Evolutionary conservation across 768 basidiomycete genomes (phyloP).

Genomic region (Tephrocybe sp.): DNA sequence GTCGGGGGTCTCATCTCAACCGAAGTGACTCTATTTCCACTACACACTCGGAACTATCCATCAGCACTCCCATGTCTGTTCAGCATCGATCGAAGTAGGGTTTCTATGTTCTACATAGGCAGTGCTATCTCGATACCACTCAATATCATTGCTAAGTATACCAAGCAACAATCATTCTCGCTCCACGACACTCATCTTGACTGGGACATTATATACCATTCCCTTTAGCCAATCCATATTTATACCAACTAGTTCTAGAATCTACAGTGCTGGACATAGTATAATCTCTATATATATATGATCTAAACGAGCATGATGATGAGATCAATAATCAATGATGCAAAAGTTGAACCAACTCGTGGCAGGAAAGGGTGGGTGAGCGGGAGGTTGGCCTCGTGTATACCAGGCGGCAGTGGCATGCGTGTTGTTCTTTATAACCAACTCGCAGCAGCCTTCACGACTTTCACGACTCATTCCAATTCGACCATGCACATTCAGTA

Average conservation of each 20-base stretch:
- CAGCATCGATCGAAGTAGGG: slow-evolving; percentile 2
- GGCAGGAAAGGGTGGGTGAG: slow-evolving; percentile 2
- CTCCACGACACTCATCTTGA: no score
- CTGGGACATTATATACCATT: not conserved
- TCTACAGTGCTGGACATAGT: not conserved
- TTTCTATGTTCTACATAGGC: no score
- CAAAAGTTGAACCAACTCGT: slow-evolving; percentile 6
- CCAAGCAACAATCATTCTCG: no score
- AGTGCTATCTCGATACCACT: no score
- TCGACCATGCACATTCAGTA: slow-evolving; percentile 14
- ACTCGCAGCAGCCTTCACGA: slow-evolving; percentile 10
- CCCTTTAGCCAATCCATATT: no score
- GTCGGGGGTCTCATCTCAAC: slow-evolving; percentile 7
- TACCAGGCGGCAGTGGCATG: slow-evolving; percentile 14
- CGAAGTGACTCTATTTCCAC: slow-evolving; percentile 9
- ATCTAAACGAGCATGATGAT: slow-evolving; percentile 18
- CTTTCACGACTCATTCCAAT: slow-evolving; percentile 12
- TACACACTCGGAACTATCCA: slow-evolving; percentile 7
- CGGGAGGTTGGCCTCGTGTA: slow-evolving; percentile 15
- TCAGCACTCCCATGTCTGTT: not conserved
- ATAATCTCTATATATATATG: no score
- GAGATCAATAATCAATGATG: slow-evolving; percentile 4
- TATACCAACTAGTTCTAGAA: no score
- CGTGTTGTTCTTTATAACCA: slow-evolving; percentile 13
- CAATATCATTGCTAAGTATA: no score